These are phyloP conservation scores for Erythrophleum ivorense DNA, from an alignment of 331 rosid species.

Conservation along the genomic window DNA sequence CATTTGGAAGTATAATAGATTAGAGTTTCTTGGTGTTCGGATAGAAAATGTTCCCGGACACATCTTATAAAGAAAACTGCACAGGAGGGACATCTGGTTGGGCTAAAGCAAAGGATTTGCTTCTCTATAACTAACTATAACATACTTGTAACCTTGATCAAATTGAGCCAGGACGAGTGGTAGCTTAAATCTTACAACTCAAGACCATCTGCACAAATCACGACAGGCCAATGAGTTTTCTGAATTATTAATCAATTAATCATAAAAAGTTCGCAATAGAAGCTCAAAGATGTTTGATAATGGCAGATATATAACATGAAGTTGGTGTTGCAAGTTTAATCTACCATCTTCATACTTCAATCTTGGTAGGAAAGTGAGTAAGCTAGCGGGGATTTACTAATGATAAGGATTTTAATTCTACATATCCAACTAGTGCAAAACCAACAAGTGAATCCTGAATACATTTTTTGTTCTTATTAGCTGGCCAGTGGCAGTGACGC, in stretches of 20 bases:
- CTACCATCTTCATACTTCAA: not conserved
- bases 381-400: not conserved
- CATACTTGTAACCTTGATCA: slow-evolving; percentile 8
- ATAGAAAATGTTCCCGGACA: slow-evolving; percentile 1
- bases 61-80: not conserved
- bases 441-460: too few relatives aligned
- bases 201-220: slow-evolving; percentile 42
- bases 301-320: not conserved
- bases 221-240: slow-evolving; percentile 35
- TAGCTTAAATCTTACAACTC: slow-evolving; percentile 31
- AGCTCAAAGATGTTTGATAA: not conserved
- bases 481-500: not conserved
- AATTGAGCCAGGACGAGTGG: not conserved
- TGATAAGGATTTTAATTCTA: too few relatives aligned
- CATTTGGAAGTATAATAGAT: slow-evolving; percentile 11
- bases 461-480: not conserved
- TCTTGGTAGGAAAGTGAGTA: not conserved
- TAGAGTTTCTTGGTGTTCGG: slow-evolving; percentile 15
- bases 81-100: slow-evolving; percentile 23
- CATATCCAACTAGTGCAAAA: too few relatives aligned
- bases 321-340: not conserved
- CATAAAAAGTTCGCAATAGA: not conserved
- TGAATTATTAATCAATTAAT: not conserved
- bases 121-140: slow-evolving; percentile 19
- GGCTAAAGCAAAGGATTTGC: slow-evolving; percentile 29